Evolutionary conservation across 2,329 filamentous ascomycete species (phyloP), one percentile per base, ranked within the genome.

Genomic region (Fusarium fracticaudum): DNA sequence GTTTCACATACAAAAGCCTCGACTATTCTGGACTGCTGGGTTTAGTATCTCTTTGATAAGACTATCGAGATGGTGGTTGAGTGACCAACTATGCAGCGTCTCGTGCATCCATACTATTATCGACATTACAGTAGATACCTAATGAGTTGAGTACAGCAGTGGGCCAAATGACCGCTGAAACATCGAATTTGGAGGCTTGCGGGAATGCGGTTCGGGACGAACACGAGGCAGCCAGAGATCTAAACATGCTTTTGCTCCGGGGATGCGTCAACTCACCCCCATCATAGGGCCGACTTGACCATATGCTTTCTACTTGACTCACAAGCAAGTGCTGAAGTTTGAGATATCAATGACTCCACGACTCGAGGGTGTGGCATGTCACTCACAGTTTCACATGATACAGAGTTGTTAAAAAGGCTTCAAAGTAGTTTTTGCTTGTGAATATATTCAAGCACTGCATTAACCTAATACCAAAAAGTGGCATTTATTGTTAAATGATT

Each of bases 341-440:
- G 41, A 24, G 37, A 33, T 51, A 62, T 63, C 67, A 45, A 63
- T 63, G 57, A 47, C 41, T 48, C 29, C 45, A 50, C 44, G 62
- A 48, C 43, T 53, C 3, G 18, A 41, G 44, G 48, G 35, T 53
- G 59, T 61, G 54, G 59, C 62, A 61, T 74, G 31, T 48, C 59
- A 31, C n/a, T 50, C 26, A 11, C 29, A 50, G 14, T 41, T 55
- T 24, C 44, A 40, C 38, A 55, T 37, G 37, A 53, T n/a, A 44
- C 15, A 58, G 18, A 38, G 29, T 47, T 58, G 26, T 29, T 43
- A 20, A 26, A 26, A 18, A 31, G 29, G 29, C 29, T 17, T 24
- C 29, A 5, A 20, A 43, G 33, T 11, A 38, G n/a, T 14, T 35
- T 53, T 41, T 29, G 8, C 37, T 22, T 29, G 17, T 37, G 12